Conservation (phyloP, 306 rosid genomes). For the Crataegus laevigata region DNA sequence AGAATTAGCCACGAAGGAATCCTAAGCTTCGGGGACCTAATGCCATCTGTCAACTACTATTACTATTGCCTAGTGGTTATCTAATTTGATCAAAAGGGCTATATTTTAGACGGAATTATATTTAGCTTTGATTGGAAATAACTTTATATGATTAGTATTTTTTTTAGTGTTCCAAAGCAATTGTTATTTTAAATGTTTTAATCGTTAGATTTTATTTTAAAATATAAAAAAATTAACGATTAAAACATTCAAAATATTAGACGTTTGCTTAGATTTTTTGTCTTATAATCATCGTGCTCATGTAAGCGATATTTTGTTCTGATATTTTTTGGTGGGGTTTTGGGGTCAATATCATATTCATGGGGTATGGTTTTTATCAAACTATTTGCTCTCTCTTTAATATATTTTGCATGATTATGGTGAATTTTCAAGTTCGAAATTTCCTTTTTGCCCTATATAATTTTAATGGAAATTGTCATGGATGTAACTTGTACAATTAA, state of each 20-base stretch:
- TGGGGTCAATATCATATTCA: not conserved
- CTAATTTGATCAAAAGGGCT: not conserved
- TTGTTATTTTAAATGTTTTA: too few relatives aligned
- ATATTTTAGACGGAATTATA: too few relatives aligned
- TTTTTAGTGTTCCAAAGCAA: too few relatives aligned
- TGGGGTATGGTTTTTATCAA: not conserved
- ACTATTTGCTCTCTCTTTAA: not conserved
- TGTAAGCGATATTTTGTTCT: not conserved
- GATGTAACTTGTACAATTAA: not conserved
- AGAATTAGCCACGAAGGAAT: not conserved
- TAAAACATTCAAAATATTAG: too few relatives aligned
- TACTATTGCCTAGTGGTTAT: not conserved
- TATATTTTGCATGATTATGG: not conserved
- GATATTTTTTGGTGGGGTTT: not conserved
- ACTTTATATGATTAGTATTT: too few relatives aligned
- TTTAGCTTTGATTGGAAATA: too few relatives aligned
- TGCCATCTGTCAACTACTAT: not conserved
- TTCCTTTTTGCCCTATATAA: not conserved
- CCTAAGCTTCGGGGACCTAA: not conserved
- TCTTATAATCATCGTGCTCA: not conserved
- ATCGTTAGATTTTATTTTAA: too few relatives aligned
- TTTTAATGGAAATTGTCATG: not conserved
- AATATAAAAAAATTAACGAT: too few relatives aligned
- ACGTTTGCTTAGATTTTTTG: too few relatives aligned
- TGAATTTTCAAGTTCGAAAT: not conserved